A percentile compares a stretch with the other conserved stretches of the same genome.
Evolutionary conservation across 139 green algal species (phyloP).

Genomic region (Chlamydomonas eustigma): DNA sequence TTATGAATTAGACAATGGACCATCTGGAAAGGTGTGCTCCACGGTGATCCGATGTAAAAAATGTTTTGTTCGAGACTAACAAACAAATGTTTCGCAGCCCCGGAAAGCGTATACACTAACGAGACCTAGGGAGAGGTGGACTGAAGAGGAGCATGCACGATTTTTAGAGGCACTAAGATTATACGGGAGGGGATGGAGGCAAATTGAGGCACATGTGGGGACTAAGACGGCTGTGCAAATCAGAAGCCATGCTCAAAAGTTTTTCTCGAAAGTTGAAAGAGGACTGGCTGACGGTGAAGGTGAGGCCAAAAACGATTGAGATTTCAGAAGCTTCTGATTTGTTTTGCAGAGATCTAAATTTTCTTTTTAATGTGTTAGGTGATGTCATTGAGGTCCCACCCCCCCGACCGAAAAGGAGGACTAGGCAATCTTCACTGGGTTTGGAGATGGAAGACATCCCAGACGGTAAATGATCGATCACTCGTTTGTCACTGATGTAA

Average conservation of each 20-base stretch:
- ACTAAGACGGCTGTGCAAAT: constrained; percentile 86
- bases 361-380: not conserved
- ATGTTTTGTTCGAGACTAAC: not conserved
- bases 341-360: not conserved
- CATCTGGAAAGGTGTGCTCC: not conserved
- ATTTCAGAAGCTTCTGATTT: not conserved
- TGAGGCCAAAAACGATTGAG: constrained; percentile 4
- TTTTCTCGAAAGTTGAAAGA: constrained; percentile 75
- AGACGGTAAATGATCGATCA: no score
- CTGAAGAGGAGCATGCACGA: constrained; percentile 78
- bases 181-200: constrained; percentile 54
- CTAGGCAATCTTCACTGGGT: no score
- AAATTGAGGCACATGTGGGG: constrained; percentile 37
- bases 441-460: no score
- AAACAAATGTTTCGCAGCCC: constrained; percentile 28
- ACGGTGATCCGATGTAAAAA: no score
- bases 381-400: constrained; percentile 1
- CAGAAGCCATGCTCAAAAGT: constrained; percentile 91
- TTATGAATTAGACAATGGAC: not conserved
- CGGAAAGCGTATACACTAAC: constrained; percentile 71
- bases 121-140: constrained; percentile 77
- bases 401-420: not conserved
- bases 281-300: constrained; percentile 27
- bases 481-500: no score
- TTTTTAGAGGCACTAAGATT: constrained; percentile 87